Percentiles rank a stretch among this genome's conserved stretches.
phyloP scores from a whole-genome alignment of 805 yeast genomes.

The Lipomyces mesembrius region DNA sequence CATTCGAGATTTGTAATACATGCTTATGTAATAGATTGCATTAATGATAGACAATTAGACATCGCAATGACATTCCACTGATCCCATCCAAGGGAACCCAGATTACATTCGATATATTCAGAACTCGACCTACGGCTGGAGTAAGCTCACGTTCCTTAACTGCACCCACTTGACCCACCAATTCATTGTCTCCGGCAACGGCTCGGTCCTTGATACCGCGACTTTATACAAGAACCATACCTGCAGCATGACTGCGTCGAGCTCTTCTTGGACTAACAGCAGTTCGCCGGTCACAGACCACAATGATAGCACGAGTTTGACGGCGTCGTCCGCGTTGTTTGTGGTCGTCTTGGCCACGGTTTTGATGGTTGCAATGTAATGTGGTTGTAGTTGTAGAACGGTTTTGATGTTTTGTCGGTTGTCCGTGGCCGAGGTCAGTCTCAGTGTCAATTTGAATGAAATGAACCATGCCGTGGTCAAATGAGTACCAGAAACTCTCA shows the following conservation, averaged over 20 bases:
- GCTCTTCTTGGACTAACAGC: slow-evolving; percentile 10
- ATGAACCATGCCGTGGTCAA: slow-evolving; percentile 42
- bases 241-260: slow-evolving; percentile 3
- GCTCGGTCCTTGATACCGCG: slow-evolving; percentile 38
- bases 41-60: too few relatives aligned
- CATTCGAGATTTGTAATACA: not conserved
- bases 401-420: too few relatives aligned
- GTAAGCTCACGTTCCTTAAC: slow-evolving; percentile 41
- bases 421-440: slow-evolving; percentile 41
- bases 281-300: slow-evolving; percentile 2
- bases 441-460: slow-evolving; percentile 42
- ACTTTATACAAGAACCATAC: slow-evolving; percentile 38
- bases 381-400: not conserved
- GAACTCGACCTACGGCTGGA: slow-evolving; percentile 41
- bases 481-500: slow-evolving; percentile 43
- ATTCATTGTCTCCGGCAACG: slow-evolving; percentile 39
- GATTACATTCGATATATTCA: not conserved
- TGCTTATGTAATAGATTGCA: not conserved
- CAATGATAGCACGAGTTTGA: not conserved
- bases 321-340: not conserved
- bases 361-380: not conserved
- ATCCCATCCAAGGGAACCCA: slow-evolving; percentile 9
- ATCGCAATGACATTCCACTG: slow-evolving; percentile 5
- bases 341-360: not conserved
- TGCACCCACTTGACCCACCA: slow-evolving; percentile 42